Evolutionary conservation across 805 yeast species (phyloP), one percentile per base, ranked within the genome.

Genomic region (Yarrowia divulgata): DNA sequence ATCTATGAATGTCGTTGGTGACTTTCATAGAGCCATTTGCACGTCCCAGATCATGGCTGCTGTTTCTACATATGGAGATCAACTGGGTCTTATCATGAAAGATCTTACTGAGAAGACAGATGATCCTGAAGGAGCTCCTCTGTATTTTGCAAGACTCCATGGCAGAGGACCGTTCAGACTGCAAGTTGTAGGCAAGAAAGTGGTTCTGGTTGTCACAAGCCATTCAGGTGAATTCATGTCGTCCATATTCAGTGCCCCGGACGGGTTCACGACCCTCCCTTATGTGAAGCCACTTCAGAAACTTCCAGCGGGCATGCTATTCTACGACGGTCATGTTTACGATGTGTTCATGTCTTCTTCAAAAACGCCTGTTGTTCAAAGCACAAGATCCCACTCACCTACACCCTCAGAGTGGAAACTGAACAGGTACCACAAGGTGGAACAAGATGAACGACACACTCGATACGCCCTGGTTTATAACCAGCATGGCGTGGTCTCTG

Each of bases 371-470:
- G 32, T 29, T 29, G 52, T 29, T 14, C 52, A 48, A 35, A 48
- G 52, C 52, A 48, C 52, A 8, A 6, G 12, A 16, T 48, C 52
- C 14, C 1, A 29, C 12, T 29, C 32, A 3, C 14, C 35, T 14
- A 29, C 35, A 5, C 52, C 35, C 5, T 4, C 4, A 3, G 52
- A 29, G 12, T 48, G 52, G 52, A 13, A 16, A 12, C 35, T 48
- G 7, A 48, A 48, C 35, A 48, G 52, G 16, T 48, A 48, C 35
- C 52, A 48, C 35, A 48, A 48, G 35, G 52, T 48, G 18, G 52
- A 48, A 16, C 52, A 48, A 35, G 52, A 48, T 18, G 10, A 8
- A 10, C 32, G 35, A 1, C 52, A 48, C 9, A 23, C 52, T 8
- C 18, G 16, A 14, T 48, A 48, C 3, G 52, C 35, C 3, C 18